Evolutionary conservation across 176 grass and related monocot genomes (phyloP).

Genomic region (Oryza meyeriana): DNA sequence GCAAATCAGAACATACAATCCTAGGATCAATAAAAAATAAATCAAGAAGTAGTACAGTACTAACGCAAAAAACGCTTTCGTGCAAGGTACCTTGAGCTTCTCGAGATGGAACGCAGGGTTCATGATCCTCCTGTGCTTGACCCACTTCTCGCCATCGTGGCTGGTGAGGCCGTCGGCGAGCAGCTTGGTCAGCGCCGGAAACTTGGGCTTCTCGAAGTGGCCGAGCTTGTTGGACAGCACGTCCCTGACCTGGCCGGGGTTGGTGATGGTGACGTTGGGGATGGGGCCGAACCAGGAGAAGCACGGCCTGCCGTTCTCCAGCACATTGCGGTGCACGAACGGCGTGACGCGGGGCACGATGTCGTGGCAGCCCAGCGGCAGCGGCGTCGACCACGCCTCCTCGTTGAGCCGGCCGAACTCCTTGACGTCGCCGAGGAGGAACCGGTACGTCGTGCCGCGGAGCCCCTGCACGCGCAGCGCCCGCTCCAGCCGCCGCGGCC

Average conservation of each 20-base stretch:
- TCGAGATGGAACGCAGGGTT: too few species aligned
- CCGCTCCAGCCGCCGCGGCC: constrained; percentile 44
- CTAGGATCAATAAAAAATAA: not conserved
- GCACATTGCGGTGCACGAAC: constrained; percentile 32
- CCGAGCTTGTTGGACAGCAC: too few species aligned
- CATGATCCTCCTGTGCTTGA: too few species aligned
- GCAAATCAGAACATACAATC: not conserved
- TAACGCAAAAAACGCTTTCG: not conserved
- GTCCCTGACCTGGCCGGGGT: constrained; percentile 37
- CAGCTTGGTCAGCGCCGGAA: too few species aligned
- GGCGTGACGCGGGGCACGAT: constrained; percentile 34
- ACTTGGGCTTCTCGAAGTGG: too few species aligned
- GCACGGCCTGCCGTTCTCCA: constrained; percentile 43
- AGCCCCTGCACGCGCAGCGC: constrained; percentile 46
- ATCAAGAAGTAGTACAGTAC: not conserved
- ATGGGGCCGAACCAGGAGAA: constrained; percentile 60
- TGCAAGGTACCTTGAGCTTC: not conserved
- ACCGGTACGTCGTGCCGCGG: constrained; percentile 43
- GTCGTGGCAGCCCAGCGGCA: constrained; percentile 46
- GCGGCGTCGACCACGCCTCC: constrained; percentile 36
- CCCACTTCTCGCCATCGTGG: too few species aligned
- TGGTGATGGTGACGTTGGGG: constrained; percentile 39
- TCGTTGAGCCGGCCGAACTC: constrained; percentile 30
- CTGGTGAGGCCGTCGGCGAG: too few species aligned
- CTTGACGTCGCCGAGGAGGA: constrained; percentile 47